Conservation (phyloP, 2,329 filamentous ascomycete species). For the Verticillium alfalfae region DNA sequence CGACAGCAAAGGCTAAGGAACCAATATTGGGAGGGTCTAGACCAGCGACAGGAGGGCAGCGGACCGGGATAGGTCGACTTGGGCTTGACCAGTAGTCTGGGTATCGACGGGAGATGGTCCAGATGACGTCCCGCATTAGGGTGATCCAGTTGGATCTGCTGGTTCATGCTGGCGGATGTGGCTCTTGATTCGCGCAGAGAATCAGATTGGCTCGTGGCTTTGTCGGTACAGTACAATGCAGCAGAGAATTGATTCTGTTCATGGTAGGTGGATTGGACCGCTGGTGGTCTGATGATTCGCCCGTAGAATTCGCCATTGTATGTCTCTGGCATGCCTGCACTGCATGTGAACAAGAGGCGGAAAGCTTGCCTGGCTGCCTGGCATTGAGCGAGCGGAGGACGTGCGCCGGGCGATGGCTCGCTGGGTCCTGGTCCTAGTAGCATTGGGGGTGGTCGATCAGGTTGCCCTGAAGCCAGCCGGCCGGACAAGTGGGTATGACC, state of each 20-base stretch:
- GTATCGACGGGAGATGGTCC: constrained; percentile 1
- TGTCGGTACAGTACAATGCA: too few relatives aligned
- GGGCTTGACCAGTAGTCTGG: not conserved
- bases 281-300: too few relatives aligned
- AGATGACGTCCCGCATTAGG: constrained; percentile 1
- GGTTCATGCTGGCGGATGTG: not conserved
- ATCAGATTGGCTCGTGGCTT: not conserved
- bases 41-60: not conserved
- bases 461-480: not conserved
- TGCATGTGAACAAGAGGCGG: too few relatives aligned
- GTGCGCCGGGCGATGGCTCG: not conserved
- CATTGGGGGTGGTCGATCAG: not conserved
- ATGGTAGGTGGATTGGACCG: too few relatives aligned
- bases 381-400: too few relatives aligned
- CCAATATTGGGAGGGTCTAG: constrained; percentile 1
- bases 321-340: too few relatives aligned
- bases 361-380: too few relatives aligned
- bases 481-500: not conserved
- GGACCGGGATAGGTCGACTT: not conserved
- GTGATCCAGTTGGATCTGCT: not conserved
- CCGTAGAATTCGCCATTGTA: too few relatives aligned
- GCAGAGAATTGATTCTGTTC: too few relatives aligned
- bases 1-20: not conserved
- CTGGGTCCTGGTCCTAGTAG: not conserved
- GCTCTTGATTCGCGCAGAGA: not conserved